These are phyloP conservation scores for Arbutus unedo DNA, from an alignment of 148 eudicot species.

Conservation along the genomic window DNA sequence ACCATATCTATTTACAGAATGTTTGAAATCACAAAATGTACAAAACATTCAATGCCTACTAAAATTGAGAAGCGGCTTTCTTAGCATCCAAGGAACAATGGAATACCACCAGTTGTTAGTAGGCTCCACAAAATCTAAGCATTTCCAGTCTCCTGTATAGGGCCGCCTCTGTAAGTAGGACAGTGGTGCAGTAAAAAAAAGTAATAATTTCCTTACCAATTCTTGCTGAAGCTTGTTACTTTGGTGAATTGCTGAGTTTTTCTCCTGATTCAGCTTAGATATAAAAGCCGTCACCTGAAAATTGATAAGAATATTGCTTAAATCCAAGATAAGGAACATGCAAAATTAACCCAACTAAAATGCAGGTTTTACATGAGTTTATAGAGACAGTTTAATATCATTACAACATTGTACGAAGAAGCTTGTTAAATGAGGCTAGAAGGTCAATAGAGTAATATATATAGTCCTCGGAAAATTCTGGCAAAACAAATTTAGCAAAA, in stretches of 20 bases:
- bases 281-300: constrained; percentile 54
- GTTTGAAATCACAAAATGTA: neutral
- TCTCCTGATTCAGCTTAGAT: constrained; percentile 69
- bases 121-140: neutral
- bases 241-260: constrained; percentile 54
- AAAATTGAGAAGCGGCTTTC: neutral
- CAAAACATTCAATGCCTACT: neutral
- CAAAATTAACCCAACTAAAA: neutral
- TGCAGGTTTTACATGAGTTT: neutral
- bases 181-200: neutral
- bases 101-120: neutral
- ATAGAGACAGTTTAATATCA: neutral
- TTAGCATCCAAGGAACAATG: neutral
- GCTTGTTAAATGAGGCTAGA: neutral
- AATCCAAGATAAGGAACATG: neutral
- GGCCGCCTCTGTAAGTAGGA: neutral
- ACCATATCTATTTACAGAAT: neutral
- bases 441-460: neutral
- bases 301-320: neutral
- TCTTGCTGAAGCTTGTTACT: constrained; percentile 69
- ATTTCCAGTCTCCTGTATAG: neutral
- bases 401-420: neutral
- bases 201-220: constrained; percentile 44
- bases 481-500: neutral
- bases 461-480: neutral